Evolutionary conservation across 106 monocot species (phyloP), one percentile per base, ranked within the genome.

Genomic region (Dendrobium huoshanense): DNA sequence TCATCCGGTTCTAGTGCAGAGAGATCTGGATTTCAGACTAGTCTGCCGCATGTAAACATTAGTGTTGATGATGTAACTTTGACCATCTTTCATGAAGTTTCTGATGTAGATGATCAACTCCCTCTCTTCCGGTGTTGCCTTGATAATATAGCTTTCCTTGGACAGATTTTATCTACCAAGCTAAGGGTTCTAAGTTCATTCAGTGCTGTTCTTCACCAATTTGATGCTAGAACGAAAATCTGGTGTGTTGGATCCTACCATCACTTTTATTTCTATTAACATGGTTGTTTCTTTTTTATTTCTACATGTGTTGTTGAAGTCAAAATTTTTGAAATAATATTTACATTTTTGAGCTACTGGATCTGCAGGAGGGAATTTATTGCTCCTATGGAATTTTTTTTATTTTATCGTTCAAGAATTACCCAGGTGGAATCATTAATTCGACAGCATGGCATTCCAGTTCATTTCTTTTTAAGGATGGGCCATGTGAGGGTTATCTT

Each of bases 281-380:
- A 81, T 82, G 22, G 4, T 19, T 45, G 67, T 48, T 78, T 43
- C 25, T 29, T 59, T n/a, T 79, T 25, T 72, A 29, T 72, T 37
- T 22, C 33, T 33, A 15, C 72, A 17, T 65, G 22, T 29, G 33
- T 11, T 17, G 40, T 72, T 72, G 31, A 70, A 70, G 24, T 29
- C 72, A 33, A 29, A 4, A 16, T 4, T 40, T 51, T 72, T 68
- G 7, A 37, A 72, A n/a, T 72, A 33, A 25, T 65, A 72, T 72
- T 31, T 70, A 40, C 72, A 72, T 79, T 73, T 41, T 54, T 45
- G 51, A 79, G 64, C 25, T 56, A 58, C 45, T 67, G 43, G 47
- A 84, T 51, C 7, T 89, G 89, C 86, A 96, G 95, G 95, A 86
- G 76, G 77, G 84, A 93, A 72, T 67, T 96, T 29, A 75, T 96